Conservation (phyloP, 176 grass and related monocot genomes). For the Cenchrus purpureus region DNA sequence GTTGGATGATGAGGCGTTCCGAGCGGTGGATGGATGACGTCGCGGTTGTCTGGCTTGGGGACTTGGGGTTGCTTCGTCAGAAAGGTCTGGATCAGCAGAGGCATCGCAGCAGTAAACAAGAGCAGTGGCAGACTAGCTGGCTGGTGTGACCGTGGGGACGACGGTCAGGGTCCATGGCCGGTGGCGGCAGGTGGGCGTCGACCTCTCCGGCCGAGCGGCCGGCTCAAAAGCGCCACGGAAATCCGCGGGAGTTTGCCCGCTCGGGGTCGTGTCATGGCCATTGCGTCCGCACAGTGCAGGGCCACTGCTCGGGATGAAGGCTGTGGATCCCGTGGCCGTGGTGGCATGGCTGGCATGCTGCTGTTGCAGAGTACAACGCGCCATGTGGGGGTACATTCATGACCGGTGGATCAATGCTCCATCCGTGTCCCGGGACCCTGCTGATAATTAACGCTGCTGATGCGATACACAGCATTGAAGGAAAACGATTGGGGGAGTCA, state of each 20-base stretch:
- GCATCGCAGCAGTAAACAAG: not conserved
- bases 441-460: not conserved
- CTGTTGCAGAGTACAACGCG: too few relatives aligned
- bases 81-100: constrained; percentile 13
- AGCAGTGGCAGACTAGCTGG: not conserved
- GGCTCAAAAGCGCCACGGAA: not conserved
- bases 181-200: constrained; percentile 20
- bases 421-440: not conserved
- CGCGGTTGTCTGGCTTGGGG: not conserved
- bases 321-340: not conserved
- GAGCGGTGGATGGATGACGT: constrained; percentile 25
- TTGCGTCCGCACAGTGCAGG: not conserved
- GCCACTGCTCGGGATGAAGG: not conserved
- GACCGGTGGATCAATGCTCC: not conserved
- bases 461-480: not conserved
- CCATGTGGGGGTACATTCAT: not conserved
- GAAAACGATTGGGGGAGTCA: not conserved
- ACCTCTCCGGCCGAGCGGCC: not conserved
- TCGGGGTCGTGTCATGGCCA: not conserved
- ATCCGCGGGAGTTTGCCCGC: too few relatives aligned
- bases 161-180: constrained; percentile 34
- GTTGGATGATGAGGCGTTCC: not conserved
- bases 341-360: too few relatives aligned
- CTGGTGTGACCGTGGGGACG: not conserved
- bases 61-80: not conserved